A percentile compares a stretch with the other conserved stretches of the same genome.
phyloP scores from a whole-genome alignment of 2,329 filamentous ascomycete genomes.

The Aspergillus fumigatiaffinis region DNA sequence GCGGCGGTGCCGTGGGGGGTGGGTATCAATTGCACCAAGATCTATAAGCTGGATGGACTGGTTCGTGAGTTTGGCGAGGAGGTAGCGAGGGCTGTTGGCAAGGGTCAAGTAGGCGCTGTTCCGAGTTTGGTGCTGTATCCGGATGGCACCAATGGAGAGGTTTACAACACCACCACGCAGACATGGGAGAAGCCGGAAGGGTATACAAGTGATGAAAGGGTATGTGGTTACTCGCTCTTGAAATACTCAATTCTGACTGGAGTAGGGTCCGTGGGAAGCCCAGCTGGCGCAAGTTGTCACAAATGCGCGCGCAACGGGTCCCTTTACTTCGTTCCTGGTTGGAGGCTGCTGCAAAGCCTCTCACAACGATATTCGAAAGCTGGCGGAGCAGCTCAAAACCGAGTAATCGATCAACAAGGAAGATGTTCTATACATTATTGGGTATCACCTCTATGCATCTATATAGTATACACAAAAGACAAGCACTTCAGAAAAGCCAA shows the following conservation, averaged over 20 bases:
- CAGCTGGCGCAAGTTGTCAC: slow-evolving; percentile 32
- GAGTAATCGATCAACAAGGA: not conserved
- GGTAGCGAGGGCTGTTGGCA: slow-evolving; percentile 11
- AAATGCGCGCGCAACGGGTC: slow-evolving; percentile 23
- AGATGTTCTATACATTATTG: slow-evolving; percentile 7
- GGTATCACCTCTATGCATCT: slow-evolving; percentile 13
- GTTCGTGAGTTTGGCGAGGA: slow-evolving; percentile 37
- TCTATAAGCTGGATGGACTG: slow-evolving; percentile 26
- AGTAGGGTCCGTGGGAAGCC: slow-evolving; percentile 34
- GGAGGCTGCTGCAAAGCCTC: slow-evolving; percentile 47
- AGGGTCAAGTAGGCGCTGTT: not conserved
- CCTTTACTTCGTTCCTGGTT: slow-evolving; percentile 34
- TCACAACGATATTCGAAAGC: slow-evolving; percentile 32
- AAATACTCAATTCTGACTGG: slow-evolving; percentile 8
- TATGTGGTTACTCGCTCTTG: slow-evolving; percentile 1
- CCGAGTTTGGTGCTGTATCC: slow-evolving; percentile 63
- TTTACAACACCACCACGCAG: slow-evolving; percentile 62
- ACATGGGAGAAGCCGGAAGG: slow-evolving; percentile 47
- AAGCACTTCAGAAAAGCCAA: slow-evolving; percentile 22
- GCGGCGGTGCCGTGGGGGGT: slow-evolving; percentile 54
- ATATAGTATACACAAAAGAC: slow-evolving; percentile 15
- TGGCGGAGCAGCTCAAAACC: slow-evolving; percentile 19
- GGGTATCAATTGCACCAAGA: slow-evolving; percentile 62
- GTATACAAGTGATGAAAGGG: slow-evolving; percentile 15
- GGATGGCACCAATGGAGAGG: slow-evolving; percentile 64